Evolutionary conservation across 441 rosid species (phyloP).

Genomic region (Gossypium davidsonii): DNA sequence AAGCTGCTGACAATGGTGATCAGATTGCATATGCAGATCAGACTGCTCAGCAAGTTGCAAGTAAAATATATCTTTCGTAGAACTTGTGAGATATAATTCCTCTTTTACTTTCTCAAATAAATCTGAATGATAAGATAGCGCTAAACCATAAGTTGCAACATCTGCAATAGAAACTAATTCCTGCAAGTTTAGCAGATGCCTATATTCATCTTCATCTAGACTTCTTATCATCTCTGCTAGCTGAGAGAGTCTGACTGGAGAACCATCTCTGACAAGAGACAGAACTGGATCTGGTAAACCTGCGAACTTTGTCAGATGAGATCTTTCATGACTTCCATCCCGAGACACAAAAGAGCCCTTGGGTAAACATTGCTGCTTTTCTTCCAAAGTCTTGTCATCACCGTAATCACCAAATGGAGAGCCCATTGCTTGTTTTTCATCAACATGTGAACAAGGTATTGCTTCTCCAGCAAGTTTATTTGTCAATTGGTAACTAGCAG

Average conservation of each 20-base stretch:
- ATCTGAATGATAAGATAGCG: slow-evolving; percentile 16
- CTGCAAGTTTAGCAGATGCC: slow-evolving; percentile 48
- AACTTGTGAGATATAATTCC: slow-evolving; percentile 57
- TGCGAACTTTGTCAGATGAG: slow-evolving; percentile 24
- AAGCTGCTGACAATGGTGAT: slow-evolving; percentile 38
- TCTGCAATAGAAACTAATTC: slow-evolving; percentile 28
- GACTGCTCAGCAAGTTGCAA: slow-evolving; percentile 67
- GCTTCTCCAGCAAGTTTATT: slow-evolving; percentile 23
- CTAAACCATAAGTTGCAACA: slow-evolving; percentile 24
- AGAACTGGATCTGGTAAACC: slow-evolving; percentile 24
- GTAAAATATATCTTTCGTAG: slow-evolving; percentile 51
- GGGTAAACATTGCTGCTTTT: slow-evolving; percentile 30
- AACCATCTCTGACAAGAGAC: slow-evolving; percentile 34
- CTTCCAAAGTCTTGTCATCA: slow-evolving; percentile 26
- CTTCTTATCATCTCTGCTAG: slow-evolving; percentile 46
- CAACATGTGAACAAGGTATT: slow-evolving; percentile 22
- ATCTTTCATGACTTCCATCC: slow-evolving; percentile 31
- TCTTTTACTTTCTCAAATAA: slow-evolving; percentile 55
- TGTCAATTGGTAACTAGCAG: slow-evolving; percentile 23
- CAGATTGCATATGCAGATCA: slow-evolving; percentile 42
- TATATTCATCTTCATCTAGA: slow-evolving; percentile 63
- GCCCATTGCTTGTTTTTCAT: slow-evolving; percentile 26
- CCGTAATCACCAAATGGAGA: slow-evolving; percentile 17
- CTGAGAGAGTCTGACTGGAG: slow-evolving; percentile 39
- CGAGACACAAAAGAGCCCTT: slow-evolving; percentile 36